phyloP scores from a whole-genome alignment of 2,329 filamentous ascomycete genomes.

The Cephalotrichum gorgonifer region DNA sequence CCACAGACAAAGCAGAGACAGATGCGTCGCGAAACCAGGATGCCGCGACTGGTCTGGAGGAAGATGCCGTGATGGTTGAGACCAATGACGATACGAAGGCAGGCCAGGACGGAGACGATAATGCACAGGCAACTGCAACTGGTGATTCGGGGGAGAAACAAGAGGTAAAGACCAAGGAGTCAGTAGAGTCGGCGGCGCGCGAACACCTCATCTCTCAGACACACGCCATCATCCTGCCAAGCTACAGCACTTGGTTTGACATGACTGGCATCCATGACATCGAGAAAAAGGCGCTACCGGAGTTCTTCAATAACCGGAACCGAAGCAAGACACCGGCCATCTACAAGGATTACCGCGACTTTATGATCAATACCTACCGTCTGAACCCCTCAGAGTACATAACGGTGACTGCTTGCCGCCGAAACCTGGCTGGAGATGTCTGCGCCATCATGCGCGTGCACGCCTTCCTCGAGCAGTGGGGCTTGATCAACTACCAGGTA shows the following conservation, averaged over 20 bases:
- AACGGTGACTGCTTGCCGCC: slow-evolving; percentile 88
- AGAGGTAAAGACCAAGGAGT: slow-evolving; percentile 65
- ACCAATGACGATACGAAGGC: slow-evolving; percentile 42
- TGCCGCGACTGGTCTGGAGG: slow-evolving; percentile 15
- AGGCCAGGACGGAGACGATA: slow-evolving; percentile 30
- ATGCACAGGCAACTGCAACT: slow-evolving; percentile 26
- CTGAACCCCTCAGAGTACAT: slow-evolving; percentile 93
- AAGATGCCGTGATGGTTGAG: slow-evolving; percentile 61
- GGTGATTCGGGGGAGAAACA: slow-evolving; percentile 41
- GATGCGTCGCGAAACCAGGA: background rate
- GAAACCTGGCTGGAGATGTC: slow-evolving; percentile 92
- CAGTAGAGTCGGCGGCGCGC: slow-evolving; percentile 74
- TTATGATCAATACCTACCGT: slow-evolving; percentile 99
- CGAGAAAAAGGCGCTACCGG: slow-evolving; percentile 87
- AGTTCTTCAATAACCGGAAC: slow-evolving; percentile 98
- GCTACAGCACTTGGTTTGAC: slow-evolving; percentile 98
- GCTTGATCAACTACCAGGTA: slow-evolving; percentile 97
- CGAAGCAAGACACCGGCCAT: slow-evolving; percentile 95
- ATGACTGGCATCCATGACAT: slow-evolving; percentile 88
- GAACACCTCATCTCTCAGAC: slow-evolving; percentile 89
- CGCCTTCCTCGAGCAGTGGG: slow-evolving; percentile 96
- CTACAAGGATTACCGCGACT: slow-evolving; percentile 98
- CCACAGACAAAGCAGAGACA: slow-evolving; percentile 32
- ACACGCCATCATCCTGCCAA: slow-evolving; percentile 90
- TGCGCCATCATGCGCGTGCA: slow-evolving; percentile 99